Evolutionary conservation across 768 basidiomycete species (phyloP), one percentile per base, ranked within the genome.

Genomic region (Tulasnella sp.): DNA sequence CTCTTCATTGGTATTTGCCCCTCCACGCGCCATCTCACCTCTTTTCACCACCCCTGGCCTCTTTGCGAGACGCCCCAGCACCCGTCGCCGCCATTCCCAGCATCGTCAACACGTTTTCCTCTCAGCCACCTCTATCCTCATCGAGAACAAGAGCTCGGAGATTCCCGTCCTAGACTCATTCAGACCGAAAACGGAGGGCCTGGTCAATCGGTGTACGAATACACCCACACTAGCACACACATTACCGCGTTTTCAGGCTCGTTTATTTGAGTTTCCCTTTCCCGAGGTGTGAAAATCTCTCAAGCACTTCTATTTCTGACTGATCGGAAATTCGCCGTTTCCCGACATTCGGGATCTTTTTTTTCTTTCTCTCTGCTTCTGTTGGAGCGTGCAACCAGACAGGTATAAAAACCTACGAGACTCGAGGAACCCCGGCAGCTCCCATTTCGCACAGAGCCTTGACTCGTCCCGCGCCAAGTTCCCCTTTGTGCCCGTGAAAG

Each of bases 401-500:
- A 34, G n/a, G 27, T 68, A 68, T 68, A 68, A 68, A 68, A 68
- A 68, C 27, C 62, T 36, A 68, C 62, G 31, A 31, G 62, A 68
- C 62, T 68, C 62, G 62, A 68, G 36, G 36, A 62, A 68, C 14
- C 62, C 62, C 27, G 31, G 31, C 44, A 44, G 9, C 44, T 18
- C 44, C 62, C 34, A 31, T 31, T 16, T 3, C n/a, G n/a, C n/a
- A n/a, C n/a, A 14, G 2, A 34, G 52, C 5, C 62, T 19, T 68
- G 62, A 68, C 62, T 68, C 73, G 39, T 42, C n/a, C n/a, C 73
- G 38, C 73, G 44, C 24, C 18, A 39, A 40, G 31, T 74, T 21
- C 38, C 27, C 73, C 73, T 46, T 74, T 74, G 38, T 74, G 38
- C 39, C 73, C 73, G 14, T 34, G 73, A 74, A 74, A 74, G 73